phyloP scores from a whole-genome alignment of 176 grass and related monocot species.

The Carex scoparia region DNA sequence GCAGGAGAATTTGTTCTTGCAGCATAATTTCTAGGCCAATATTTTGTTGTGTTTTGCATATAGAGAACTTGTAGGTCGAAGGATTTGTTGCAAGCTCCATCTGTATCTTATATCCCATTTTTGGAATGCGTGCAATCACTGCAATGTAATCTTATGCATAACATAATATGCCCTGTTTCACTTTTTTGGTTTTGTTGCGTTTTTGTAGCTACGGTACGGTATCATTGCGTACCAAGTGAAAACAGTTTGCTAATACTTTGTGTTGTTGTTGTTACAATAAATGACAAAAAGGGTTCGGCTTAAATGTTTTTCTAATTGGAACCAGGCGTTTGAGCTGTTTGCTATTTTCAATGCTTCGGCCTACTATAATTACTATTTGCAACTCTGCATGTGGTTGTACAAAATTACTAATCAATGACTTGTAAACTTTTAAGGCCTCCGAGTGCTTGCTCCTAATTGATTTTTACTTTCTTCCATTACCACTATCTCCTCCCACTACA shows the following conservation, averaged over 20 bases:
- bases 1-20: slow-evolving; percentile 85
- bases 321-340: background rate
- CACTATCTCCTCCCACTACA: too few relatives aligned
- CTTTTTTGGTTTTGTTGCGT: background rate
- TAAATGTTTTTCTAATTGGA: background rate
- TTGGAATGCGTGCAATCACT: background rate
- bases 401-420: background rate
- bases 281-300: background rate
- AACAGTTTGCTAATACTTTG: background rate
- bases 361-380: background rate
- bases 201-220: background rate
- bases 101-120: slow-evolving; percentile 17
- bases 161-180: background rate
- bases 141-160: slow-evolving; percentile 13
- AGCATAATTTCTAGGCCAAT: slow-evolving; percentile 85
- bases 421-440: too few relatives aligned
- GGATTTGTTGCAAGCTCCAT: slow-evolving; percentile 20
- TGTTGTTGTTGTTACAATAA: background rate
- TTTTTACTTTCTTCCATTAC: too few relatives aligned
- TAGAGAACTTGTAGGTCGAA: background rate
- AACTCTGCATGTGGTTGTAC: background rate
- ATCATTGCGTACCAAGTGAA: background rate
- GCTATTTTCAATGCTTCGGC: background rate
- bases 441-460: too few relatives aligned
- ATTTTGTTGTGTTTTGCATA: slow-evolving; percentile 20